Conservation (phyloP, 768 basidiomycete genomes). For the Hypsizygus marmoreus region DNA sequence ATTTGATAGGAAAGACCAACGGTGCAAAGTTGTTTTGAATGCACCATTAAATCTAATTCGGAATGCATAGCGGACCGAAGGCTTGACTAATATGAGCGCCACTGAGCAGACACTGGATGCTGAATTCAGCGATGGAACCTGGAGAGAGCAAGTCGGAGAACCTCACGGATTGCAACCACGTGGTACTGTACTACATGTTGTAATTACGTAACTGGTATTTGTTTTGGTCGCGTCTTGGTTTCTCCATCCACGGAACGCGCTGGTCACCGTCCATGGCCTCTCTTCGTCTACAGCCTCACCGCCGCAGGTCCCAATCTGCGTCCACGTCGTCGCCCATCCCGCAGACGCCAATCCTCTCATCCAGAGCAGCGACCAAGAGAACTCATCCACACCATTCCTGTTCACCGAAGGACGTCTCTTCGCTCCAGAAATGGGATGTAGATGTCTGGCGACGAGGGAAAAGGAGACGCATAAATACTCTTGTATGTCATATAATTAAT, state of each 20-base stretch:
- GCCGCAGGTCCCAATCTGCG: constrained; percentile 58
- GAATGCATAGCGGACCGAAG: too few species aligned
- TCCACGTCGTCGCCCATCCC: constrained; percentile 38
- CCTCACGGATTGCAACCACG: constrained; percentile 3
- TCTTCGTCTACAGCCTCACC: constrained; percentile 35
- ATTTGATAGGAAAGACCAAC: too few species aligned
- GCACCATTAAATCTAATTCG: too few species aligned
- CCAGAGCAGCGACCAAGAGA: constrained; percentile 51
- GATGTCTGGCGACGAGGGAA: constrained; percentile 59
- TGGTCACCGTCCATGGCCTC: constrained; percentile 42
- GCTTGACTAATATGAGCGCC: too few species aligned
- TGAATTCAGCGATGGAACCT: background rate
- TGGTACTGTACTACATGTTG: constrained; percentile 1
- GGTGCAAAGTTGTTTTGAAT: too few species aligned
- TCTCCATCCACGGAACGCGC: background rate
- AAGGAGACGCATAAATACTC: constrained; percentile 47
- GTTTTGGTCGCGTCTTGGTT: too few species aligned
- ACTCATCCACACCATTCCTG: constrained; percentile 41
- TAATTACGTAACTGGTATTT: constrained; percentile 16
- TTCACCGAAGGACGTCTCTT: constrained; percentile 28
- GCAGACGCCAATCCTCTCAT: constrained; percentile 36
- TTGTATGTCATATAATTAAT: constrained; percentile 36
- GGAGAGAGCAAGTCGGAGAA: background rate
- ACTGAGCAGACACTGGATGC: too few species aligned
- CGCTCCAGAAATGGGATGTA: constrained; percentile 51